Evolutionary conservation across 1,139 yeast species (phyloP), one percentile per base, ranked within the genome.

Genomic region (Schizosaccharomyces versatilis): DNA sequence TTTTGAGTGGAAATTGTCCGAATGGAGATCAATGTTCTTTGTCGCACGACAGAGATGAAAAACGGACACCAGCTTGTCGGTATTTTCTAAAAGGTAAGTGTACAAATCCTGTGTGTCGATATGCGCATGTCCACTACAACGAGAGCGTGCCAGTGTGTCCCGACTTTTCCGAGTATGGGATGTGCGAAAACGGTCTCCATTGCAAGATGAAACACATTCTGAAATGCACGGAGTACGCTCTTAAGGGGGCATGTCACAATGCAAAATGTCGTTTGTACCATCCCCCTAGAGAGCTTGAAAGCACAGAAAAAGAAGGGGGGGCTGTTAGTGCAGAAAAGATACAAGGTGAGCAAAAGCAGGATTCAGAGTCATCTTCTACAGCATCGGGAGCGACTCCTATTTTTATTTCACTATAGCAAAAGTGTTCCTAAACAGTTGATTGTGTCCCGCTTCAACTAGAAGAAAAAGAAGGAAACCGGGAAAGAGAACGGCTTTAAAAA

Each of bases 171-270:
- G 62, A 79, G 41, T 75, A 76, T 7, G 88, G 90, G 1, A 81
- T 76, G 67, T 83, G 94, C 65, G 74, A 69, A 38, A 65, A 76
- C 42, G 94, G 94, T 0, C 64, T 66, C 24, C 61, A 64, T 42
- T 83, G 94, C 64, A 71, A 73, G 6, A 72, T 75, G 56, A 66
- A 74, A 47, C 94, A 83, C 65, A 67, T 69, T 9, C 73, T 71
- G 61, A 77, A 76, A 57, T 83, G 94, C 65, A 93, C 94, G 0
- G 90, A 82, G 62, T 77, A 73, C 60, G 80, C 77, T 59, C 79
- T 77, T 58, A 69, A 70, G 19, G 82, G 82, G 12, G 63, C 61
- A 19, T 83, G 94, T 65, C 70, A 76, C 24, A 52, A 38, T 19
- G 51, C 53, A 15, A 36, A 53, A 36, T 56, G 58, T 42, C 41